Base-by-base conservation (phyloP, 805 yeast genomes). In the Debaryomyces maramus region DNA sequence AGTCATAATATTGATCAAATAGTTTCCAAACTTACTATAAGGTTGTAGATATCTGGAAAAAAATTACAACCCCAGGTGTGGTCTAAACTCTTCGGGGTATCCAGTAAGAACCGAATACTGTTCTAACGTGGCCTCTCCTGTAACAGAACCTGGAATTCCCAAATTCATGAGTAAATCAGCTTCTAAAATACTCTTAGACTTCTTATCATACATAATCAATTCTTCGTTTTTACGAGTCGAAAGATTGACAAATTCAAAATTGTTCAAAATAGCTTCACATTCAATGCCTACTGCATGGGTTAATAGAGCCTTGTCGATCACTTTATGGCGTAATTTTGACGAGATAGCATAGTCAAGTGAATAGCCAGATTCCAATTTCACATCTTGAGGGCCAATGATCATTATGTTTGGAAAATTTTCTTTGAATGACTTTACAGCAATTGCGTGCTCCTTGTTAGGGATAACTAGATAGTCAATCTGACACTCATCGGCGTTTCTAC, bases 161-260 rank as follows among this genome's bases (percentile, higher is more conserved):
- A 79, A 58, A 50, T 80, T 79, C 63, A 79, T 74, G 23, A 80
- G 47, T 40, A 79, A 48, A 52, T 81, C 85, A 9, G 78, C 85
- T 44, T 69, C 77, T 38, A 73, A 60, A 11, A 80, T 46, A 0
- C 76, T 65, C 53, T 69, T 69, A 18, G 77, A 60, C 6, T 53
- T 48, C 20, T 61, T 63, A 52, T 75, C 75, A 48, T 54, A 72
- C 42, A 74, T 49, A 4, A 73, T 66, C 32, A 81, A 51, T 51
- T 81, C 87, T 51, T 72, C 65, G 56, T 78, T 80, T 11, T 44
- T 52, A 49, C 75, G 80, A 3, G 63, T 56, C 6, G 80, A 80
- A 36, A 80, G 48, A 49, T 63, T 79, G 6, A 77, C 65, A 38
- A 79, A 73, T 48, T 76, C 71, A 35, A 78, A 65, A 37, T 63